phyloP scores from a whole-genome alignment of 2,329 filamentous ascomycete species.

The Colletotrichum brevisporum region DNA sequence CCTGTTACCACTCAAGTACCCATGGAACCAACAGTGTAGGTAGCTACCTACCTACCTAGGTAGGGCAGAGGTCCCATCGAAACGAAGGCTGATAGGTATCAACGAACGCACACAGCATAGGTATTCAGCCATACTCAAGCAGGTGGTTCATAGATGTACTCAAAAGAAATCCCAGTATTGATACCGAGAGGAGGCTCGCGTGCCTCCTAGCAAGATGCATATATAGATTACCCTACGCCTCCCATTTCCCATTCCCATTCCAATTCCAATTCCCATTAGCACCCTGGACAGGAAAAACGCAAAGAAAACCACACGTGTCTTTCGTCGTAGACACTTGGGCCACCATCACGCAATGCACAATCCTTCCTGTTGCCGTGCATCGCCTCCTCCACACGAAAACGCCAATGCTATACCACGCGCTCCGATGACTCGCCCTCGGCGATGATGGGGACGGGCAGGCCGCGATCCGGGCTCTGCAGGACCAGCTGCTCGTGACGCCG shows the following conservation, averaged over 20 bases:
- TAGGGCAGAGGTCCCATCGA: too few relatives aligned
- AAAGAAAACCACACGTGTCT: slow-evolving; percentile 22
- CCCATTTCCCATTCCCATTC: slow-evolving; percentile 23
- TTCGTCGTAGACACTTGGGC: slow-evolving; percentile 17
- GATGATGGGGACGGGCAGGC: slow-evolving; percentile 86
- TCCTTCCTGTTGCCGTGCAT: background rate
- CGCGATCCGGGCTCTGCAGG: slow-evolving; percentile 91
- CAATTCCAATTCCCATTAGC: slow-evolving; percentile 22
- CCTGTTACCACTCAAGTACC: too few relatives aligned
- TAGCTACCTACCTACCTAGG: too few relatives aligned
- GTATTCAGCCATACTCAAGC: background rate
- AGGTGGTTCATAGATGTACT: background rate
- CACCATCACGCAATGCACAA: background rate
- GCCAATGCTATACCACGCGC: slow-evolving; percentile 73
- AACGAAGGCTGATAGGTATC: too few relatives aligned
- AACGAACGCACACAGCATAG: background rate
- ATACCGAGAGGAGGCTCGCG: slow-evolving; percentile 19
- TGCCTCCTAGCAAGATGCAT: slow-evolving; percentile 26
- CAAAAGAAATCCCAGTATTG: slow-evolving; percentile 21
- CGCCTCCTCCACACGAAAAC: background rate
- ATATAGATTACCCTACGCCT: slow-evolving; percentile 37
- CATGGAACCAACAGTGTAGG: too few relatives aligned
- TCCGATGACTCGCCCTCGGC: slow-evolving; percentile 87
- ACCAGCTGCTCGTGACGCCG: slow-evolving; percentile 94
- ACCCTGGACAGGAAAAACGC: slow-evolving; percentile 8